Conservation (phyloP, 2,329 filamentous ascomycete genomes). For the Stemphylium vesicarium region DNA sequence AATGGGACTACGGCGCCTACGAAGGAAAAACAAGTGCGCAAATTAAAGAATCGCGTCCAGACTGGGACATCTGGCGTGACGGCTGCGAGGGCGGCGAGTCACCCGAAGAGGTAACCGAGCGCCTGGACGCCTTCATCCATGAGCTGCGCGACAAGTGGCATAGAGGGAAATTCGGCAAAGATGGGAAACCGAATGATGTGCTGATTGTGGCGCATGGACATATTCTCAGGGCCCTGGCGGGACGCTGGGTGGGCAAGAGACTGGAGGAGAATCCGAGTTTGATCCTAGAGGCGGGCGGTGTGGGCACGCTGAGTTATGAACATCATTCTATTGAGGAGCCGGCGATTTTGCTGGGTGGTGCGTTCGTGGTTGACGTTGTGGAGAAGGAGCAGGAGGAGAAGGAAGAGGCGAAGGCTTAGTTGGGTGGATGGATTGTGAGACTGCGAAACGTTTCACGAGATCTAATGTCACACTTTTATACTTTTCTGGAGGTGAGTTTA, state of each 20-base stretch:
- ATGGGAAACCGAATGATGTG: conserved; percentile 68
- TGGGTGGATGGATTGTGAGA: neutral
- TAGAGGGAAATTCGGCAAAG: conserved; percentile 59
- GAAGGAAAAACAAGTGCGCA: conserved; percentile 63
- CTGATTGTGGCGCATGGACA: conserved; percentile 89
- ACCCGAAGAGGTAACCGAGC: conserved; percentile 72
- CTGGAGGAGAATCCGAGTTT: conserved; percentile 78
- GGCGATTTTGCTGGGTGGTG: conserved; percentile 58
- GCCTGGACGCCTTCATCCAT: conserved; percentile 76
- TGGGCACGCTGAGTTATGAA: conserved; percentile 60
- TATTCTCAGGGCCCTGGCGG: conserved; percentile 85
- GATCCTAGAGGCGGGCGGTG: conserved; percentile 72
- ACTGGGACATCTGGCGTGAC: conserved; percentile 87
- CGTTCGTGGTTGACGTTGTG: conserved; percentile 58
- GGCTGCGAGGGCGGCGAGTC: conserved; percentile 84
- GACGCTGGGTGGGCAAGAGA: conserved; percentile 79
- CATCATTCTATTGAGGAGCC: conserved; percentile 58
- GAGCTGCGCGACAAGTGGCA: conserved; percentile 68
- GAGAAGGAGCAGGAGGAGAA: conserved; percentile 47
- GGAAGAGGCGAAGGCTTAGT: conserved; percentile 8
- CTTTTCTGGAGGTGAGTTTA: neutral
- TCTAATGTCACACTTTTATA: neutral
- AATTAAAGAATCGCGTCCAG: conserved; percentile 58
- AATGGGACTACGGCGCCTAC: conserved; percentile 70
- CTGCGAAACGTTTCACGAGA: neutral